Conservation (phyloP, 768 basidiomycete species). For the Cubamyces sp. region DNA sequence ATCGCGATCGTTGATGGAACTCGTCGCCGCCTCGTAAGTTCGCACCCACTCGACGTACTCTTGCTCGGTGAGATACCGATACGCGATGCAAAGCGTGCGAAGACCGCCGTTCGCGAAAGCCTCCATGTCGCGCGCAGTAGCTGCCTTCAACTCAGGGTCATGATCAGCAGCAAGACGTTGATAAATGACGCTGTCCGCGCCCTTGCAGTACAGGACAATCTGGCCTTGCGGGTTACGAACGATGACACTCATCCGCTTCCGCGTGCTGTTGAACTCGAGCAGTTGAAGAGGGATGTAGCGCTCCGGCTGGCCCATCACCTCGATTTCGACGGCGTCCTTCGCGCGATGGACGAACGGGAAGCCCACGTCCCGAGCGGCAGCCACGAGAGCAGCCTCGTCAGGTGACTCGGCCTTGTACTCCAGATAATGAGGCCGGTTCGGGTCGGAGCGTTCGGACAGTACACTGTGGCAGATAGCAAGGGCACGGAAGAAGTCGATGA, state of each 20-base stretch:
- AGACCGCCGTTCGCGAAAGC: constrained; percentile 91
- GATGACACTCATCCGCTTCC: constrained; percentile 95
- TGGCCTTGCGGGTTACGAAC: constrained; percentile 83
- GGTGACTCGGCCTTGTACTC: constrained; percentile 97
- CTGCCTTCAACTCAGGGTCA: constrained; percentile 71
- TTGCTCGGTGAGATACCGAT: constrained; percentile 75
- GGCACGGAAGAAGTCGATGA: constrained; percentile 91
- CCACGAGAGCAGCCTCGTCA: constrained; percentile 93
- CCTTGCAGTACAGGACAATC: constrained; percentile 89
- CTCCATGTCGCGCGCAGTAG: constrained; percentile 89
- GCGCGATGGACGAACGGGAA: constrained; percentile 85
- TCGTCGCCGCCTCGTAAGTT: constrained; percentile 81
- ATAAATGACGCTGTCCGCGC: constrained; percentile 96
- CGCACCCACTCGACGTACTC: constrained; percentile 84
- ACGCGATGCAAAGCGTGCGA: constrained; percentile 89
- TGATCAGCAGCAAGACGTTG: constrained; percentile 79
- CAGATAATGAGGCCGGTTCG: constrained; percentile 60
- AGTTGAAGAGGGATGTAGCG: constrained; percentile 77
- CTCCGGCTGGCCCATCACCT: constrained; percentile 89
- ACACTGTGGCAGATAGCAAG: constrained; percentile 94
- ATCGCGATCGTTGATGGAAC: constrained; percentile 77
- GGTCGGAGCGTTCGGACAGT: constrained; percentile 76
- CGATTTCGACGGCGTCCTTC: constrained; percentile 81
- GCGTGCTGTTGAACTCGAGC: constrained; percentile 91
- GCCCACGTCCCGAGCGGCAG: constrained; percentile 88